Evolutionary conservation across 2,329 filamentous ascomycete genomes (phyloP), one percentile per base, ranked within the genome.

Genomic region (Botrytis fragariae): DNA sequence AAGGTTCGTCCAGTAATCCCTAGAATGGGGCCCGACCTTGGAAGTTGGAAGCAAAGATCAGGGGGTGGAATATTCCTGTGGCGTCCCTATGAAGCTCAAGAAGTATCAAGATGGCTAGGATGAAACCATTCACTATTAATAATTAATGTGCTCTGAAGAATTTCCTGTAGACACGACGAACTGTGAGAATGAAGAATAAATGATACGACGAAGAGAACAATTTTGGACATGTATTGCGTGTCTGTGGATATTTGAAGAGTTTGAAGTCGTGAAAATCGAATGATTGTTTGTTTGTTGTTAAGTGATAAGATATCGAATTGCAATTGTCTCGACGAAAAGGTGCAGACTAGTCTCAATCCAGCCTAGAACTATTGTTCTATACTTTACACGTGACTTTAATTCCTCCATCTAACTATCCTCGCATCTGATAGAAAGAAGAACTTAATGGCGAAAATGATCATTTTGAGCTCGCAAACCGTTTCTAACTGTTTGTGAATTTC

Each of bases 41-140:
- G 37, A 51, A 72, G 37, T 32, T 44, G 37, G n/a, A 44, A 44
- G 65, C 35, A 57, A 42, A 57, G 6, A 59, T 32, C 60, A 67
- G 25, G 61, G 35, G 37, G 37, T n/a, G 57, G 32, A 29, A 39
- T 35, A 42, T 67, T 44, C 12, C 18, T 69, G 71, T 48, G 32
- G 64, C 51, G 64, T 29, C 29, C 39, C 44, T 7, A 61, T 72
- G 71, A 72, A 72, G 71, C 71, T 69, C 18, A 32, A 22, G 51
- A 25, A 39, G 71, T 72, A n/a, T 72, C 64, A 72, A 72, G 51
- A 69, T 72, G 29, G 8, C 44, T 22, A 29, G 29, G 70, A 42
- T 68, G 70, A 72, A 72, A 72, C 70, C 60, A 44, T 35, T 16
- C 61, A 29, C 39, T 72, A 57, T 67, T 44, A 14, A 64, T 42